Evolutionary conservation across 2,329 filamentous ascomycete species (phyloP), one percentile per base, ranked within the genome.

Genomic region (Microdochium bolleyi): DNA sequence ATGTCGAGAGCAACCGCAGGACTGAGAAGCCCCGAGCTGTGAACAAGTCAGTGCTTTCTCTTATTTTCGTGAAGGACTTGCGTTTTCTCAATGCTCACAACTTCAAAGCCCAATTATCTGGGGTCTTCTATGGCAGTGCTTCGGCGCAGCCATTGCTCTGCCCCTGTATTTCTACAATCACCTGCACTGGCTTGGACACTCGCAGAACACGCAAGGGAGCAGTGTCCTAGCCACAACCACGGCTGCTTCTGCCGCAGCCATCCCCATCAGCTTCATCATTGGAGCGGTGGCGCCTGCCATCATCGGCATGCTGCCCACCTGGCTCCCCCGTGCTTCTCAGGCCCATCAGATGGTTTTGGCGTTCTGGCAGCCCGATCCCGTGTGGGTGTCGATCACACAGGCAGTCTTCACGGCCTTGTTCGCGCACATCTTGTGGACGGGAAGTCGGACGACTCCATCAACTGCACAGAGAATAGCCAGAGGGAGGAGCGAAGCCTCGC

Each of bases 91-190:
- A 37, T 49, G 13, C 41, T 53, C n/a, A 21, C 16, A 27, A 19
- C 25, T 48, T 24, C 22, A 44, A 49, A 64, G 62, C 32, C 62
- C 62, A 24, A 52, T 62, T 14, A 21, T 56, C 37, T 63, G 61
- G 44, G 58, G 44, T 24, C 49, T 55, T 5, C 55, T 64, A 10
- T 64, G 60, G 54, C 62, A 64, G 51, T 48, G 55, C 24, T 53
- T 57, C 34, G 62, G 62, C 19, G 62, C 49, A 11, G 62, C 60
- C 5, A 57, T 64, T 51, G 53, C 61, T 3, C 51, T 64, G 4
- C 62, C 62, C 11, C 50, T 64, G 2, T 64, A 62, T 50, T 64
- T 55, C 44, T 56, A 53, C 27, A 52, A 55, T 49, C 61, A 64
- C 34, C 46, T 62, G 14, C 49, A 54, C 24, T 63, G 62, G 62